phyloP scores from a whole-genome alignment of 1,139 yeast species.

The Tardiomyces digboiensis region DNA sequence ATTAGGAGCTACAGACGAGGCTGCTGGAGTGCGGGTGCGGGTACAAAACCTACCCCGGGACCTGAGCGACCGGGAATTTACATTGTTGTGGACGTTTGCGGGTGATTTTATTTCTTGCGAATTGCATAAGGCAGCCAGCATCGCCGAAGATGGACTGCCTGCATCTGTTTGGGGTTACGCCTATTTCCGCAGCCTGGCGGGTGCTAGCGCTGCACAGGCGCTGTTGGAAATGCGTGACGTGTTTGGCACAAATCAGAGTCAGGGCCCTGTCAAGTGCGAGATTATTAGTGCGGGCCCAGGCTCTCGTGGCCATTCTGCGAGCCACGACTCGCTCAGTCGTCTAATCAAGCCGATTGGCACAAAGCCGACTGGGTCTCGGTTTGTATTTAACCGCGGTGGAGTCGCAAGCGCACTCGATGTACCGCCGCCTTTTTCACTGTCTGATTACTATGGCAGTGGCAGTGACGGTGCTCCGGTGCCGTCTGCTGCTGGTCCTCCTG shows the following conservation, averaged over 20 bases:
- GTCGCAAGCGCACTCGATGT: neutral
- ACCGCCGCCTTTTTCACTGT: neutral
- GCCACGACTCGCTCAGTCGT: neutral
- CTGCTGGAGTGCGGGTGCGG: constrained; percentile 19
- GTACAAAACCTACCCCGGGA: constrained; percentile 64
- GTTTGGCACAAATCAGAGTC: constrained; percentile 32
- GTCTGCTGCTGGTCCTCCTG: neutral
- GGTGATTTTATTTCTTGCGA: constrained; percentile 62
- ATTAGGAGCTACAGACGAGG: neutral
- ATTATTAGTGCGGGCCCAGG: constrained; percentile 1
- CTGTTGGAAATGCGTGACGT: constrained; percentile 56
- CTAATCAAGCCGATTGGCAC: neutral
- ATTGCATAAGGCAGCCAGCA: constrained; percentile 29
- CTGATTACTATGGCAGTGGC: neutral
- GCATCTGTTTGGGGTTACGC: constrained; percentile 41
- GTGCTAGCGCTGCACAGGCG: constrained; percentile 66
- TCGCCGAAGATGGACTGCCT: constrained; percentile 25
- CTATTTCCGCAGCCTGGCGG: constrained; percentile 49
- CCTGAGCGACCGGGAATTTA: constrained; percentile 65
- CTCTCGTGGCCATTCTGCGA: neutral
- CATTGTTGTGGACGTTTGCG: constrained; percentile 70
- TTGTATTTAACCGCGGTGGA: neutral
- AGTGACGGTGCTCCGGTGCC: neutral
- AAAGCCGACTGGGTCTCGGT: neutral
- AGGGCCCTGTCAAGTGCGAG: constrained; percentile 7